phyloP scores from a whole-genome alignment of 202 grass and related monocot species.

The Schoenoplectus tabernaemontani region DNA sequence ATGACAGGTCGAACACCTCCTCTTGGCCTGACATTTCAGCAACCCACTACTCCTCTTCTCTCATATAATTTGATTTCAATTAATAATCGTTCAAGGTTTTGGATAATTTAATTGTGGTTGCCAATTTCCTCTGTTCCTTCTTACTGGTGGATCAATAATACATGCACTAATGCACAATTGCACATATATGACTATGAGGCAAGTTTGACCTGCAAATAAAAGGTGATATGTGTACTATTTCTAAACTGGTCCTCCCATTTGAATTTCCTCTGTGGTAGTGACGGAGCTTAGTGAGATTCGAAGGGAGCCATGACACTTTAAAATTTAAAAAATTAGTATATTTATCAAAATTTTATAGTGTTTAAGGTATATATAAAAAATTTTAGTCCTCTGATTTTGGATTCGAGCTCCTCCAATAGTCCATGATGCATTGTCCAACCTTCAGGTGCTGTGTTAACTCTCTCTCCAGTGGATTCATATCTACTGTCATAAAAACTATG shows the following conservation, averaged over 20 bases:
- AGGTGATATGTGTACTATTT: not conserved
- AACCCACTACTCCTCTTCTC: not conserved
- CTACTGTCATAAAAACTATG: too few species aligned
- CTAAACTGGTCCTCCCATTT: not conserved
- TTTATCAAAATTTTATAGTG: too few species aligned
- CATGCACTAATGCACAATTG: conserved; percentile 4
- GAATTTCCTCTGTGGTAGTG: not conserved
- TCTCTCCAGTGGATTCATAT: not conserved
- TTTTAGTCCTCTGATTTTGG: too few species aligned
- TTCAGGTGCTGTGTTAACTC: not conserved
- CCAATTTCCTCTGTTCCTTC: not conserved
- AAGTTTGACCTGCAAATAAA: conserved; percentile 5
- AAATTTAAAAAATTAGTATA: too few species aligned
- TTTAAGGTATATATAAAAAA: too few species aligned
- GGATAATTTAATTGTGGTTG: conserved; percentile 2
- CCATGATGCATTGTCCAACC: not conserved
- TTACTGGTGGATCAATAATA: conserved; percentile 16
- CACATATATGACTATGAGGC: not conserved
- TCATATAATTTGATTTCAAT: not conserved
- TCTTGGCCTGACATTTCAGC: not conserved
- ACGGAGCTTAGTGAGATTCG: too few species aligned
- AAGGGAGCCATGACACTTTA: too few species aligned
- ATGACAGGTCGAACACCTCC: conserved; percentile 6
- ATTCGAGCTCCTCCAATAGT: not conserved
- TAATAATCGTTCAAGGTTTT: not conserved